Evolutionary conservation across 768 basidiomycete species (phyloP), one percentile per base, ranked within the genome.

Genomic region (Clathrus columnatus): DNA sequence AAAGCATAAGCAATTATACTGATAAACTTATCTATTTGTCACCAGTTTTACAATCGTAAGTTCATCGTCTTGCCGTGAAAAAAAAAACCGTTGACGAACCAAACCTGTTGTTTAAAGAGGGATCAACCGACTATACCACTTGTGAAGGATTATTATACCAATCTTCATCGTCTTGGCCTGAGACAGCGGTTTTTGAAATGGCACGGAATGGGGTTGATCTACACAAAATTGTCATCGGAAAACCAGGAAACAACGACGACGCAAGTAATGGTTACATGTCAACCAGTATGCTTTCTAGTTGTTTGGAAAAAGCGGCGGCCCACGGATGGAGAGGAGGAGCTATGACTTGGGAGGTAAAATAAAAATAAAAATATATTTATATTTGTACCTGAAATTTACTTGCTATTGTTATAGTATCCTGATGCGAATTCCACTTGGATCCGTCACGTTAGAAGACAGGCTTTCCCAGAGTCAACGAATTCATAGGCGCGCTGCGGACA

Each of bases 151-250:
- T 91, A 26, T 68, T 88, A 47, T 79, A 70, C 3, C 65, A 74
- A 0, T 86, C 84, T 6, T 81, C 82, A 4, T 72, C 67, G 53
- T 65, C 70, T 41, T 87, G 81, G 80, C 87, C 86, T 7, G 52
- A 81, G 36, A 75, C 83, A 0, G 74, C 85, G 0, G 69, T 80
- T 29, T 75, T 80, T 64, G 69, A 79, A 59, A 77, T 80, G 51
- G 67, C 70, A 18, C 59, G 60, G 1, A 61, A 60, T 50, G 63
- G 64, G 18, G 63, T 72, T 10, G 62, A 65, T 5, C 58, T 72
- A 11, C 55, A 67, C 58, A 70, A 69, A 60, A 65, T 72, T 44
- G 67, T 70, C 58, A 70, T 72, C 54, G 69, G 70, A 4, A 72
- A 70, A 58, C 61, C 58, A 5, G 58, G 26, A 4, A 51, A 10